A percentile compares a stretch with the other conserved stretches of the same genome.
phyloP scores from a whole-genome alignment of 148 eudicot species.

The Rhododendron molle region DNA sequence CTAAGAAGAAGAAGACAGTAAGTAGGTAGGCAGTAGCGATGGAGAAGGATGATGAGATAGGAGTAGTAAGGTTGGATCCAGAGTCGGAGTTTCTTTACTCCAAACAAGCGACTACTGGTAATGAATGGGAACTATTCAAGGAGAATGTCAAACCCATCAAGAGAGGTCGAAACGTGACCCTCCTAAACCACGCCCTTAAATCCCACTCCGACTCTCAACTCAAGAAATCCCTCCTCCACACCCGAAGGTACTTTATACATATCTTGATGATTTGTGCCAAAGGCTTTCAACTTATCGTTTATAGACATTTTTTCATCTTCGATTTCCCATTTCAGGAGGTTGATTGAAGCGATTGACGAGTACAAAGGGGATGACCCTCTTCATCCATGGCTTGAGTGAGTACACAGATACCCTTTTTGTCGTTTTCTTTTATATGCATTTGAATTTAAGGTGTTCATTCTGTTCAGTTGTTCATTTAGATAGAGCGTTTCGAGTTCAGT shows the following conservation, averaged over 20 bases:
- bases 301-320: not conserved
- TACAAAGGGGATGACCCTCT: constrained; percentile 90
- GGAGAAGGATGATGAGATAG: not conserved
- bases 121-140: constrained; percentile 84
- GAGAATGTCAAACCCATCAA: constrained; percentile 87
- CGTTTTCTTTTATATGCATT: not conserved
- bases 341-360: constrained; percentile 63
- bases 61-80: constrained; percentile 39
- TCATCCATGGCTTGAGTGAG: constrained; percentile 84
- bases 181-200: constrained; percentile 71
- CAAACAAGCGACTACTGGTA: constrained; percentile 41
- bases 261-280: not conserved
- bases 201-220: constrained; percentile 41
- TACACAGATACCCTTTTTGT: not conserved
- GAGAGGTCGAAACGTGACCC: constrained; percentile 66
- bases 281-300: not conserved
- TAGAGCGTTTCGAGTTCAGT: not conserved
- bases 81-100: constrained; percentile 61
- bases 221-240: constrained; percentile 48
- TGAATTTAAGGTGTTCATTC: not conserved
- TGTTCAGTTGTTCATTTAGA: not conserved
- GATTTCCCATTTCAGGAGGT: constrained; percentile 36
- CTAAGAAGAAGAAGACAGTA: not conserved
- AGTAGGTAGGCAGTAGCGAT: not conserved
- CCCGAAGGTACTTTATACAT: constrained; percentile 39